Conservation (phyloP, 139 green algal species). For the Picochlorum sp. region DNA sequence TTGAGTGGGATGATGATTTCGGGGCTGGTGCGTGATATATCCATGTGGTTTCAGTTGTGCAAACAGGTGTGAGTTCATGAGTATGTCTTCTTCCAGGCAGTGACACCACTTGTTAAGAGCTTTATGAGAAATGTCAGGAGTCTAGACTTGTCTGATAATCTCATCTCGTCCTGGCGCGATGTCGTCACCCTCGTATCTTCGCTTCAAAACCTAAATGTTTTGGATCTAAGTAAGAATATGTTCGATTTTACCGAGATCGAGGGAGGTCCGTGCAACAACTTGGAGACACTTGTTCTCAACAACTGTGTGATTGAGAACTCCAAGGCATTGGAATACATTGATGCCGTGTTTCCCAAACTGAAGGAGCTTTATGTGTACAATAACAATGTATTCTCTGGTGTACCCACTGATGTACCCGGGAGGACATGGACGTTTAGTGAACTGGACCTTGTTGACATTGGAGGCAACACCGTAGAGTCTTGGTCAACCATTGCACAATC, state of each 20-base stretch:
- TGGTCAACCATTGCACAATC: slow-evolving; percentile 35
- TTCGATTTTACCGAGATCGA: slow-evolving; percentile 15
- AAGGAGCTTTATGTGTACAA: slow-evolving; percentile 54
- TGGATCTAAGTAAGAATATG: slow-evolving; percentile 54
- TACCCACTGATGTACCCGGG: too few relatives aligned
- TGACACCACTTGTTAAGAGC: not conserved
- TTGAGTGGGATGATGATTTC: slow-evolving; percentile 14
- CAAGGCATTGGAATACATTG: slow-evolving; percentile 44
- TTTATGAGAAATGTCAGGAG: not conserved
- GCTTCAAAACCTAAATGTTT: slow-evolving; percentile 25
- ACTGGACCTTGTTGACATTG: slow-evolving; percentile 32
- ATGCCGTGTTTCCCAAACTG: slow-evolving; percentile 38
- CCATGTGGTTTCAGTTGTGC: not conserved
- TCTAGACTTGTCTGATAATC: slow-evolving; percentile 65
- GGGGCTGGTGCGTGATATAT: slow-evolving; percentile 28
- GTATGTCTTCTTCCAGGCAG: not conserved
- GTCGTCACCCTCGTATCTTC: slow-evolving; percentile 11
- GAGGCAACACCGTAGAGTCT: slow-evolving; percentile 27
- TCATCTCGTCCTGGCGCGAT: slow-evolving; percentile 48
- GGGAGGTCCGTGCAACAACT: not conserved
- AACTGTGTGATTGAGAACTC: slow-evolving; percentile 46
- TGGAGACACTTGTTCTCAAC: slow-evolving; percentile 64
- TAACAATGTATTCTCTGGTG: slow-evolving; percentile 23
- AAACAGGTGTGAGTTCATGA: not conserved
- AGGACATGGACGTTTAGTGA: not conserved